phyloP scores from a whole-genome alignment of 2,329 filamentous ascomycete species.

The Sporothrix protearum region DNA sequence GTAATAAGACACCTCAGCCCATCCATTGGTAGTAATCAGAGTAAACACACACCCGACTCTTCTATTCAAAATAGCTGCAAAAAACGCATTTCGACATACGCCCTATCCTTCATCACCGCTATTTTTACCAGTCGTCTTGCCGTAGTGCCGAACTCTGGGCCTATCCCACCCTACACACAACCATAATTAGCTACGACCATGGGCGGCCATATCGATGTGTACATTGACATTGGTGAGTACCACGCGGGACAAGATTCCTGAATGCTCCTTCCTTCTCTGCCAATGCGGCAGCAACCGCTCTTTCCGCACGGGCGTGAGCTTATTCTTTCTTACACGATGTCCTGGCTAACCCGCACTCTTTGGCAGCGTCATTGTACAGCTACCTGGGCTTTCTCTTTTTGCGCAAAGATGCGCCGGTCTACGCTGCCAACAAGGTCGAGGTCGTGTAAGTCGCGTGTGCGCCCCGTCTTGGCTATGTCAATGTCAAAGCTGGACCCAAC shows the following conservation, averaged over 20 bases:
- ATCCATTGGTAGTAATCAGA: background rate
- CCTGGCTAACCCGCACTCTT: conserved; percentile 8
- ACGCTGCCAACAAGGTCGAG: conserved; percentile 57
- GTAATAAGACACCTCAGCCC: background rate
- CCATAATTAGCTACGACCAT: conserved; percentile 13
- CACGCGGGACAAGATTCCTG: background rate
- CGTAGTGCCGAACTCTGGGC: background rate
- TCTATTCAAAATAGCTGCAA: background rate
- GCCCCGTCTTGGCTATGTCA: conserved; percentile 9
- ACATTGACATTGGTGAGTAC: conserved; percentile 62
- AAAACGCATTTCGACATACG: background rate
- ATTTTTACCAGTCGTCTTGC: background rate
- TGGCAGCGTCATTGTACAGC: conserved; percentile 61
- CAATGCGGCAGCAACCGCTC: background rate
- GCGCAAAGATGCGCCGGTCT: conserved; percentile 49
- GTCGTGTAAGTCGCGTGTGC: conserved; percentile 71
- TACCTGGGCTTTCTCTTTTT: conserved; percentile 58
- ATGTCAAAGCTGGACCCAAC: background rate
- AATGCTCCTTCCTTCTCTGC: background rate
- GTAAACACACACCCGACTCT: background rate
- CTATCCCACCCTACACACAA: background rate
- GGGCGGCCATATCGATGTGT: conserved; percentile 37
- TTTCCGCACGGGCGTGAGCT: background rate
- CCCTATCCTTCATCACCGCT: background rate
- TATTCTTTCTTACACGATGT: background rate